phyloP scores from a whole-genome alignment of 192 early-diverging fungal genomes.

The Glomus cerebriforme region DNA sequence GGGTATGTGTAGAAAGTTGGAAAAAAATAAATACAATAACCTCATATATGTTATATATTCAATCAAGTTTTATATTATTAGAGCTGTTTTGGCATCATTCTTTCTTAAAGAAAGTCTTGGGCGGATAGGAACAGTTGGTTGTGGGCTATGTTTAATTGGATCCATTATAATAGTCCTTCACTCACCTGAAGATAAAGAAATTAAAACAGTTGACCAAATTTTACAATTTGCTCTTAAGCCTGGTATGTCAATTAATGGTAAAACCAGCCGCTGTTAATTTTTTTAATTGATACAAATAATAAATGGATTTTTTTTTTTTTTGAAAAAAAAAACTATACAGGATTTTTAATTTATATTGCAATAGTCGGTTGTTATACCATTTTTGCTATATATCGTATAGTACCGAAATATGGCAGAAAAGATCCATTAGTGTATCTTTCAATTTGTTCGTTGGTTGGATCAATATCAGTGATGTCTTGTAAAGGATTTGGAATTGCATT shows the following conservation, averaged over 20 bases:
- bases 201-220: conserved; percentile 83
- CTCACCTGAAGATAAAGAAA: conserved; percentile 79
- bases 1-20: conserved; percentile 48
- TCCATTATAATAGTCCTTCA: conserved; percentile 87
- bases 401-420: conserved; percentile 75
- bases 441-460: conserved; percentile 97
- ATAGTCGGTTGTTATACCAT: conserved; percentile 64
- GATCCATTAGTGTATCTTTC: conserved; percentile 88
- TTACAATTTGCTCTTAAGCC: conserved; percentile 77
- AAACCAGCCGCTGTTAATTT: background rate
- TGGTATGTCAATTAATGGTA: conserved; percentile 44
- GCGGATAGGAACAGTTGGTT: conserved; percentile 82
- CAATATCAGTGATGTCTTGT: conserved; percentile 87
- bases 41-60: too few relatives aligned
- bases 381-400: conserved; percentile 81
- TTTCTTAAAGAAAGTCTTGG: conserved; percentile 89
- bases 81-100: conserved; percentile 82
- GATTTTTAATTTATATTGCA: conserved; percentile 80
- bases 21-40: background rate
- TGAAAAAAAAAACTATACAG: conserved; percentile 36
- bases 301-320: background rate
- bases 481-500: conserved; percentile 94
- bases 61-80: conserved; percentile 32
- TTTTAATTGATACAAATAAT: background rate
- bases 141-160: conserved; percentile 85